A percentile compares a stretch with the other conserved stretches of the same genome.
These are phyloP conservation scores for Nemania diffusa DNA, from an alignment of 2,329 filamentous ascomycete genomes.

Conservation along the genomic window DNA sequence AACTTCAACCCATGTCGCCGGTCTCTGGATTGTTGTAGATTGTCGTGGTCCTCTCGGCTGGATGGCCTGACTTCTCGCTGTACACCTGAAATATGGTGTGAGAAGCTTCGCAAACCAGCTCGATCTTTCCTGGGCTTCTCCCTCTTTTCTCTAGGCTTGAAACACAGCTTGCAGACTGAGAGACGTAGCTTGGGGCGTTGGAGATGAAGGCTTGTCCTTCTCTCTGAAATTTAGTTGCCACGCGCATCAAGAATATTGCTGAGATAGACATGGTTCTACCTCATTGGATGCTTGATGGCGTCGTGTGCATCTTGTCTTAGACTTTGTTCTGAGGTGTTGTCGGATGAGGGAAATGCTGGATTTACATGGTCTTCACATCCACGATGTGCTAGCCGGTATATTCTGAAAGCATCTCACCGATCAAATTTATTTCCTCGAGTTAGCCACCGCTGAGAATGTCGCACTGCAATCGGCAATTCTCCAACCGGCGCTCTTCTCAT, in stretches of 20 bases:
- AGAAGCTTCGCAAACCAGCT: slow-evolving; percentile 72
- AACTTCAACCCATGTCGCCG: slow-evolving; percentile 55
- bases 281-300: slow-evolving; percentile 45
- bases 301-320: slow-evolving; percentile 58
- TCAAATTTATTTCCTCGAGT: slow-evolving; percentile 85
- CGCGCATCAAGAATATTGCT: slow-evolving; percentile 48
- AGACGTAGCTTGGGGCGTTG: slow-evolving; percentile 78
- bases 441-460: slow-evolving; percentile 89
- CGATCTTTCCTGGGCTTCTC: slow-evolving; percentile 76
- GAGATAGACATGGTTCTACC: slow-evolving; percentile 1
- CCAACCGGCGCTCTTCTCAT: slow-evolving; percentile 79
- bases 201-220: slow-evolving; percentile 77
- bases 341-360: slow-evolving; percentile 68
- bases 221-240: slow-evolving; percentile 80
- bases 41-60: slow-evolving; percentile 88
- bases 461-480: slow-evolving; percentile 91
- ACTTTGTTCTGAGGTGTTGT: slow-evolving; percentile 74
- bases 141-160: slow-evolving; percentile 63
- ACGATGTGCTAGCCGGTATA: slow-evolving; percentile 5
- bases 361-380: slow-evolving; percentile 19
- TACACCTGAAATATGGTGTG: slow-evolving; percentile 45
- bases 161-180: slow-evolving; percentile 62
- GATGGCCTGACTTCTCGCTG: slow-evolving; percentile 58
- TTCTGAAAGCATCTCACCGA: slow-evolving; percentile 70
- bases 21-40: slow-evolving; percentile 71